phyloP scores from a whole-genome alignment of 2,329 filamentous ascomycete species.

The Pseudogymnoascus sp. region DNA sequence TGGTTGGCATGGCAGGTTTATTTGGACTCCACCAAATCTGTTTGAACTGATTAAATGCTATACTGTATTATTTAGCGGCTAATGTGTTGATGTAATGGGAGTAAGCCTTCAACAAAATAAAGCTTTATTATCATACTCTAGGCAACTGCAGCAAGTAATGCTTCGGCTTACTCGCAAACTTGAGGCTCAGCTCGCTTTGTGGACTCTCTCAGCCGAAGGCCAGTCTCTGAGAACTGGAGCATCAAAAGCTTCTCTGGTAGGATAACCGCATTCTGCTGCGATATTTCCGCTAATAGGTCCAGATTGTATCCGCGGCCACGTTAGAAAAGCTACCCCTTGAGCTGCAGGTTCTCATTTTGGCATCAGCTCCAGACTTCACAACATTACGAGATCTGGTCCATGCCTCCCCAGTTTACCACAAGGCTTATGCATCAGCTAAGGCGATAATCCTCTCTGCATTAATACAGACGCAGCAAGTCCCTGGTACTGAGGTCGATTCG shows the following conservation, averaged over 20 bases:
- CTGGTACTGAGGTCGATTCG: not conserved
- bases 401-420: not conserved
- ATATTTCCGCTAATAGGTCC: not conserved
- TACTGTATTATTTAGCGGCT: not conserved
- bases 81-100: not conserved
- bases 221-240: not conserved
- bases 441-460: not conserved
- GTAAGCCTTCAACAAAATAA: not conserved
- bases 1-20: not conserved
- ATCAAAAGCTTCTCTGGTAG: not conserved
- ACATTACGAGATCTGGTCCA: not conserved
- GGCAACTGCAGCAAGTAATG: not conserved
- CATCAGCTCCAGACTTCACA: not conserved
- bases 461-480: not conserved
- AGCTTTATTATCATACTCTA: not conserved
- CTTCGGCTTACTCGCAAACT: not conserved
- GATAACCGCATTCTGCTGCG: not conserved
- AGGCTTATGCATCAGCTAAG: not conserved
- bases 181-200: not conserved
- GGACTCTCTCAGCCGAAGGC: not conserved
- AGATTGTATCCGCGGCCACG: not conserved
- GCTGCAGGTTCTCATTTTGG: not conserved
- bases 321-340: not conserved
- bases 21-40: not conserved
- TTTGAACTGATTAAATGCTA: not conserved